Evolutionary conservation across 495 filamentous ascomycete genomes (phyloP).

Genomic region (Evernia prunastri): DNA sequence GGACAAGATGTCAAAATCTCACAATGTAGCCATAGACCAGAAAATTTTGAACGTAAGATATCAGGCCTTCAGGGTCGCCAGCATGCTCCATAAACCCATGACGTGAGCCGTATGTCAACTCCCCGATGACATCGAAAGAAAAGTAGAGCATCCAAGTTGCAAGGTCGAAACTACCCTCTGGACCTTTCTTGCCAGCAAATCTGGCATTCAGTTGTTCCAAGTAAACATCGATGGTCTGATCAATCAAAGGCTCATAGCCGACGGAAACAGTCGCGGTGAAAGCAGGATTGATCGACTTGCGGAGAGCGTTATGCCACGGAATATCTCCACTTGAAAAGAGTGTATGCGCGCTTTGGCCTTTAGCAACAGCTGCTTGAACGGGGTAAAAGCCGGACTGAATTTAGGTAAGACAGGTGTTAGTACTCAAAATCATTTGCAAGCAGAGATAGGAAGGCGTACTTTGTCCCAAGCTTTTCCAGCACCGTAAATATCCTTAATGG

Average conservation of each 20-base stretch:
- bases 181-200: conserved; percentile 43
- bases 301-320: conserved; percentile 64
- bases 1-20: conserved; percentile 26
- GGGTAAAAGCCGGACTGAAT: conserved; percentile 65
- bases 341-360: conserved; percentile 58
- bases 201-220: conserved; percentile 56
- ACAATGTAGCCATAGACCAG: conserved; percentile 43
- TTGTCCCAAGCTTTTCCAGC: conserved; percentile 78
- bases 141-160: conserved; percentile 72
- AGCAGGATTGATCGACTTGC: conserved; percentile 61
- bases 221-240: conserved; percentile 57
- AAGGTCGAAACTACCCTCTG: conserved; percentile 51
- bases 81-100: conserved; percentile 59
- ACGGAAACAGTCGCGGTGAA: conserved; percentile 70
- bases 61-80: conserved; percentile 50
- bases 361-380: conserved; percentile 59
- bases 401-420: conserved; percentile 7
- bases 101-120: conserved; percentile 55
- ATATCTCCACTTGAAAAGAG: conserved; percentile 74
- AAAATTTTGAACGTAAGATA: conserved; percentile 38
- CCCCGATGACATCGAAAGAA: conserved; percentile 68
- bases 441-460: conserved; percentile 34
- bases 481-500: conserved; percentile 69
- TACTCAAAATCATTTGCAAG: conserved; percentile 2
- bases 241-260: conserved; percentile 68